phyloP scores from a whole-genome alignment of 371 early-diverging fungal species.

The Saksenaea oblongispora region DNA sequence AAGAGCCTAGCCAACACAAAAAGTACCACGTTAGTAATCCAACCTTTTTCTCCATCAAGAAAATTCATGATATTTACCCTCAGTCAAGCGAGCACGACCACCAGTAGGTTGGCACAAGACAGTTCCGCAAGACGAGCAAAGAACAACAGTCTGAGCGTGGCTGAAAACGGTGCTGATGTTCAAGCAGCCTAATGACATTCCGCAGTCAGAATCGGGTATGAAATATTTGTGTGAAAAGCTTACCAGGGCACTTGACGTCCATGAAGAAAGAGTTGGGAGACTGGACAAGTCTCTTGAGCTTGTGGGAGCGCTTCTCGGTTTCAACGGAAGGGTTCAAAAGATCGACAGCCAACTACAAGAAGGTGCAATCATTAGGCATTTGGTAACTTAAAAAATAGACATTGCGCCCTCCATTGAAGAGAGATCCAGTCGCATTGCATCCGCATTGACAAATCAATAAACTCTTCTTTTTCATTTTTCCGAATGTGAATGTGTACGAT shows the following conservation, averaged over 20 bases:
- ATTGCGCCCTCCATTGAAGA: neutral
- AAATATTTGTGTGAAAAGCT: constrained; percentile 13
- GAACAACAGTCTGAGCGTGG: constrained; percentile 98
- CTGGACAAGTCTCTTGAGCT: constrained; percentile 99
- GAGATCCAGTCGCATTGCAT: neutral
- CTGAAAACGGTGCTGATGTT: constrained; percentile 97
- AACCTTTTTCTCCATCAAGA: neutral
- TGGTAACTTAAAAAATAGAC: neutral
- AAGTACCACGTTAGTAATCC: neutral
- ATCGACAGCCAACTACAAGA: constrained; percentile 93
- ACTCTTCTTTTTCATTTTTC: neutral
- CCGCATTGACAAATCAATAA: neutral
- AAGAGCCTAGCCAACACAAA: constrained; percentile 20
- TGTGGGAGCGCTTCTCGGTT: constrained; percentile 94
- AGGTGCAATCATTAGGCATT: neutral
- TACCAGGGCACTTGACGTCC: constrained; percentile 99
- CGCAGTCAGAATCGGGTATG: neutral
- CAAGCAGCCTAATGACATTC: constrained; percentile 78
- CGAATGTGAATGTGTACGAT: neutral
- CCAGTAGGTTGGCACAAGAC: constrained; percentile 99
- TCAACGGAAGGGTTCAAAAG: constrained; percentile 98
- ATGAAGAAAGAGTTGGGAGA: constrained; percentile 99
- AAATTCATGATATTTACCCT: constrained; percentile 46
- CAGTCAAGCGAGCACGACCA: constrained; percentile 97
- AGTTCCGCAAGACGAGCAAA: constrained; percentile 94